Evolutionary conservation across 2,329 filamentous ascomycete genomes (phyloP).

Genomic region (Talaromyces sp.): DNA sequence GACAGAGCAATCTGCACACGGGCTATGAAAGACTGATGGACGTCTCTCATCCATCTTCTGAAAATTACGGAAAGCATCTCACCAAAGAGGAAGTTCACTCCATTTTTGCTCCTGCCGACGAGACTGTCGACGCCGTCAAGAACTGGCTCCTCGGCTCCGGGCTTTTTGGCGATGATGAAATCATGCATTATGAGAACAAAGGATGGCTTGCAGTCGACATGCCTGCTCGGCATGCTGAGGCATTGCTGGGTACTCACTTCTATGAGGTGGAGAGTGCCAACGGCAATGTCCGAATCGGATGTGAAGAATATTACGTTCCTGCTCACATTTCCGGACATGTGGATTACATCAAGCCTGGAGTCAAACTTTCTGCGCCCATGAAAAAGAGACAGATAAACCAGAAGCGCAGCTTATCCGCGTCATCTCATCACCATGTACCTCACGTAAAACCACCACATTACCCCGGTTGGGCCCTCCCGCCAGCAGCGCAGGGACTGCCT

Average conservation of each 20-base stretch:
- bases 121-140: slow-evolving; percentile 11
- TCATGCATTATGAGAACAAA: slow-evolving; percentile 14
- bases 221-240: slow-evolving; percentile 12
- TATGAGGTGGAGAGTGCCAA: slow-evolving; percentile 11
- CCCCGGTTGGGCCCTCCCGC: neutral
- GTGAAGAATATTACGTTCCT: slow-evolving; percentile 14
- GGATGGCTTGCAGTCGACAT: slow-evolving; percentile 14
- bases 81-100: slow-evolving; percentile 13
- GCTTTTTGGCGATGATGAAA: neutral
- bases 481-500: slow-evolving; percentile 4
- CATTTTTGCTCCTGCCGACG: slow-evolving; percentile 11
- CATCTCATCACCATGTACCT: neutral
- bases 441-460: neutral
- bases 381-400: slow-evolving; percentile 7
- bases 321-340: slow-evolving; percentile 11
- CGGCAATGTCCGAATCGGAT: slow-evolving; percentile 13
- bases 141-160: slow-evolving; percentile 11
- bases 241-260: slow-evolving; percentile 4
- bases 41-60: slow-evolving; percentile 9
- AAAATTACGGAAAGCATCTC: slow-evolving; percentile 15
- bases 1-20: slow-evolving; percentile 11
- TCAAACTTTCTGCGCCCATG: slow-evolving; percentile 11
- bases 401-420: neutral
- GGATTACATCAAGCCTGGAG: slow-evolving; percentile 12
- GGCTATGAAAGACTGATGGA: slow-evolving; percentile 15